phyloP scores from a whole-genome alignment of 305 asterid genomes.

The Fraxinus latifolia region DNA sequence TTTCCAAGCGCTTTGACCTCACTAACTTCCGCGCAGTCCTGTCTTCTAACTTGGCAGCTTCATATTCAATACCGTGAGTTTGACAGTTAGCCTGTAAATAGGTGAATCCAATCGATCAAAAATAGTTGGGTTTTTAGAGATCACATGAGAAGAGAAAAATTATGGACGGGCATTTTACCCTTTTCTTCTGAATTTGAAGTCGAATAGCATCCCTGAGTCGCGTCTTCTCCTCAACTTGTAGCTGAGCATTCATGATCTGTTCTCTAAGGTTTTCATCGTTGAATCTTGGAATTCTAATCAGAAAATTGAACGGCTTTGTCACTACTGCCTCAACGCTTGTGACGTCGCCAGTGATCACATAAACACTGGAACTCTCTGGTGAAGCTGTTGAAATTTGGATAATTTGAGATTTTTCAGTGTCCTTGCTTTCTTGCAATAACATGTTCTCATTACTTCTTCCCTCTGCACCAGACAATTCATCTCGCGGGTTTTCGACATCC shows the following conservation, averaged over 20 bases:
- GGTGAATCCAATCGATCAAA: neutral
- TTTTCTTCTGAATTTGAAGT: conserved; percentile 60
- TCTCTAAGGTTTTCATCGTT: conserved; percentile 66
- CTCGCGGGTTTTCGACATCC: conserved; percentile 33
- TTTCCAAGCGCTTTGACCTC: conserved; percentile 72
- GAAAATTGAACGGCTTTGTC: conserved; percentile 57
- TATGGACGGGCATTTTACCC: conserved; percentile 43
- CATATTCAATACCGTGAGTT: conserved; percentile 59
- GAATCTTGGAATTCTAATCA: conserved; percentile 72
- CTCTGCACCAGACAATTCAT: conserved; percentile 30
- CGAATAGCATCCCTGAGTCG: conserved; percentile 67
- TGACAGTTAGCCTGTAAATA: conserved; percentile 45
- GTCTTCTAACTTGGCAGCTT: conserved; percentile 56
- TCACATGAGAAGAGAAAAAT: neutral
- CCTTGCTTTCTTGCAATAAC: conserved; percentile 30
- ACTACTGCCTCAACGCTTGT: conserved; percentile 25
- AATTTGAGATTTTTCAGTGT: conserved; percentile 26
- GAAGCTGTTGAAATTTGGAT: conserved; percentile 25
- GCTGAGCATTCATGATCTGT: conserved; percentile 61
- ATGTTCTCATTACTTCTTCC: conserved; percentile 23
- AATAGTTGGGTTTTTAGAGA: neutral
- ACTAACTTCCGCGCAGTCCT: conserved; percentile 60
- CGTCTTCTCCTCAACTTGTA: conserved; percentile 76
- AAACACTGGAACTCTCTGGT: conserved; percentile 36
- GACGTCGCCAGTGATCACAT: conserved; percentile 34